These are phyloP conservation scores for Salix caprea DNA, from an alignment of 345 rosid species.

Conservation along the genomic window DNA sequence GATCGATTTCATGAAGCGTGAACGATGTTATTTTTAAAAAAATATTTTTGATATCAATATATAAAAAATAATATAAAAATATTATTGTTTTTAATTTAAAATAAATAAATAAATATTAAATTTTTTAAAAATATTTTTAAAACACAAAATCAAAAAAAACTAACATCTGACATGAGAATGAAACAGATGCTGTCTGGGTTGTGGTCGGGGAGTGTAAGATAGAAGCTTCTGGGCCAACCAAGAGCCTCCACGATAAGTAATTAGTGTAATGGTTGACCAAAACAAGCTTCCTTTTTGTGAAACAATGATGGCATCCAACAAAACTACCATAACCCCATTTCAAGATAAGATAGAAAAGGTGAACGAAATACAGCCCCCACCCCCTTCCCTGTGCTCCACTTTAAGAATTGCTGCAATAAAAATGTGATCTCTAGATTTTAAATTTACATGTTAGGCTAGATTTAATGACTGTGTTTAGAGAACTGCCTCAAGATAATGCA, in stretches of 20 bases:
- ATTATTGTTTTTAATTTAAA: too few relatives aligned
- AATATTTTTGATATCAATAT: too few relatives aligned
- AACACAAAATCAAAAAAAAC: too few relatives aligned
- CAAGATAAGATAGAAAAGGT: conserved; percentile 8
- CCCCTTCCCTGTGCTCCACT: background rate
- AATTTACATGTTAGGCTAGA: too few relatives aligned
- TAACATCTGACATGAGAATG: background rate
- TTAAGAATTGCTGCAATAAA: background rate
- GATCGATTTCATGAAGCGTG: too few relatives aligned
- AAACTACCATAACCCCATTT: background rate
- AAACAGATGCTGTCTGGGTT: conserved; percentile 12
- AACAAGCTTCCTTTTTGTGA: conserved; percentile 8
- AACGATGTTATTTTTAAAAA: too few relatives aligned
- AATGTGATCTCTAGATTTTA: too few relatives aligned
- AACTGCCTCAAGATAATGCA: too few relatives aligned
- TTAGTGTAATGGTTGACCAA: conserved; percentile 17
- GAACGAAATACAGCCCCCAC: background rate
- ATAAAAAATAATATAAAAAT: too few relatives aligned
- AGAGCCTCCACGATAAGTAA: conserved; percentile 6
- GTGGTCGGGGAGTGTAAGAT: conserved; percentile 1
- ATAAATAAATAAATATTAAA: too few relatives aligned
- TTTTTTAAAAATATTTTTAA: too few relatives aligned
- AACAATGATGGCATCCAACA: conserved; percentile 23
- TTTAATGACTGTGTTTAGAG: too few relatives aligned
- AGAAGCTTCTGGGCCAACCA: conserved; percentile 15